These are phyloP conservation scores for Trichosporon coremiiforme DNA, from an alignment of 1,284 basidiomycete genomes.

Conservation along the genomic window DNA sequence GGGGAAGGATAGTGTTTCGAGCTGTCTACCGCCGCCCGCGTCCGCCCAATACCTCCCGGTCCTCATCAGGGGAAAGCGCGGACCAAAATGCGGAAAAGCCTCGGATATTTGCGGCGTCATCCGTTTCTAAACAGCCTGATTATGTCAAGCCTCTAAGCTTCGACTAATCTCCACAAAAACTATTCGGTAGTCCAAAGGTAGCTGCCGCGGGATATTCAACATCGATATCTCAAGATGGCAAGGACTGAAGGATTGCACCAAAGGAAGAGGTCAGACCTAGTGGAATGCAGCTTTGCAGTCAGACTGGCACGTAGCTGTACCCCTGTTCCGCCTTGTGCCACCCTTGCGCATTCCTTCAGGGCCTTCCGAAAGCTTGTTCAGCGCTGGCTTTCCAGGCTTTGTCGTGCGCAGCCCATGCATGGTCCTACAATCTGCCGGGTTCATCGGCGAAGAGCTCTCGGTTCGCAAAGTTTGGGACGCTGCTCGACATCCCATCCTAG, in stretches of 20 bases:
- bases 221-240: too few relatives aligned
- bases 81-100: neutral
- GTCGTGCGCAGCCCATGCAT: too few relatives aligned
- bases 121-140: neutral
- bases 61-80: neutral
- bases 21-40: neutral
- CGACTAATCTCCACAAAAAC: too few relatives aligned
- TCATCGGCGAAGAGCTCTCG: neutral
- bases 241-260: too few relatives aligned
- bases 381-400: neutral
- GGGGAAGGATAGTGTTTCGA: neutral
- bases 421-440: neutral
- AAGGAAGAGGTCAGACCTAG: too few relatives aligned
- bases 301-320: neutral
- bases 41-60: neutral
- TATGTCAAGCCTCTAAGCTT: too few relatives aligned
- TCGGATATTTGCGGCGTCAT: conserved; percentile 9
- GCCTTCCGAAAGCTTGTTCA: conserved; percentile 3
- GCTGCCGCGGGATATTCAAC: too few relatives aligned
- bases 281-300: too few relatives aligned
- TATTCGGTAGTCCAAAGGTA: neutral
- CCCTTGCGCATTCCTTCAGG: conserved; percentile 2
- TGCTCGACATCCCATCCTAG: neutral
- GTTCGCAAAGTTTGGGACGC: neutral
- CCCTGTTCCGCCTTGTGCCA: neutral